Percentiles rank a stretch among this genome's conserved stretches.
phyloP scores from a whole-genome alignment of 768 basidiomycete genomes.

The Phanerochaete sordida region DNA sequence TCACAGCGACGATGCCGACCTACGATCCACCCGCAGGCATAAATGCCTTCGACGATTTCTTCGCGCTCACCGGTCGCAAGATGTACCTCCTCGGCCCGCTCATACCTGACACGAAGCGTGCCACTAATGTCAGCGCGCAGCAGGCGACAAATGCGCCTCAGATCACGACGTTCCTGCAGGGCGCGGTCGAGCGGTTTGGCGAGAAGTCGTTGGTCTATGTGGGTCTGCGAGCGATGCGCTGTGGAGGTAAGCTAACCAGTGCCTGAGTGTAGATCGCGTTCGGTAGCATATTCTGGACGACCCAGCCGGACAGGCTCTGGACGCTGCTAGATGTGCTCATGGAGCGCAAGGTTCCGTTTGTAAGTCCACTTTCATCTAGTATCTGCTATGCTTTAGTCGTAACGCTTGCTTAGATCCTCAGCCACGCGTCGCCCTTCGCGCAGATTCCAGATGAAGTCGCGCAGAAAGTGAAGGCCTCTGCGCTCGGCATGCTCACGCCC shows the following conservation, averaged over 20 bases:
- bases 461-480: constrained; percentile 13
- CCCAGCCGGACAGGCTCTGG: constrained; percentile 17
- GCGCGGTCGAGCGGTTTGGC: constrained; percentile 8
- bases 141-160: constrained; percentile 7
- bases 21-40: constrained; percentile 12
- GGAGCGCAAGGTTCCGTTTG: constrained; percentile 20
- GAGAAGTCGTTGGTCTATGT: constrained; percentile 21
- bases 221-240: not conserved
- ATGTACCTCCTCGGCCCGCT: constrained; percentile 17
- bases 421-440: constrained; percentile 13
- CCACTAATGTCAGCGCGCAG: not conserved
- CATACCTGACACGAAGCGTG: constrained; percentile 1
- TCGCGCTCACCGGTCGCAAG: constrained; percentile 1
- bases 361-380: constrained; percentile 4
- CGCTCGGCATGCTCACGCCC: constrained; percentile 17
- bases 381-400: not conserved
- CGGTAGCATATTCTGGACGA: constrained; percentile 20
- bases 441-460: constrained; percentile 2
- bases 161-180: constrained; percentile 16
- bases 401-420: constrained; percentile 14
- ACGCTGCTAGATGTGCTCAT: constrained; percentile 20
- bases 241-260: too few species aligned
- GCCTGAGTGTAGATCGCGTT: constrained; percentile 26
- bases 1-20: constrained; percentile 9
- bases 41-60: constrained; percentile 6